phyloP scores from a whole-genome alignment of 768 basidiomycete genomes.

The Harrya chromipes region DNA sequence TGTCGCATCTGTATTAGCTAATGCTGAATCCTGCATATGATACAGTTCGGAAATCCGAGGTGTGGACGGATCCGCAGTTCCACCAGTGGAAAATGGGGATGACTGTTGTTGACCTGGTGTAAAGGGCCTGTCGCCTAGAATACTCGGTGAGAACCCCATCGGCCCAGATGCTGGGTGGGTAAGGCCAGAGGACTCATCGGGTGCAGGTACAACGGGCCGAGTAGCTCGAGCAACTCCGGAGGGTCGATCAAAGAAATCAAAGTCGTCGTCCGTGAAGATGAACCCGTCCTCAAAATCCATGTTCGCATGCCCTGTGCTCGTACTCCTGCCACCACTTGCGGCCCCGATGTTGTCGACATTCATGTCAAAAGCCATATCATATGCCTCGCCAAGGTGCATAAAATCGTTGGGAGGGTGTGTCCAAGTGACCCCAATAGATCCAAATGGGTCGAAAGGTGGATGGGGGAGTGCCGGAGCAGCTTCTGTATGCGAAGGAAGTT shows the following conservation, averaged over 20 bases:
- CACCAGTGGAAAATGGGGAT: slow-evolving; percentile 29
- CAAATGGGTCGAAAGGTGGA: slow-evolving; percentile 44
- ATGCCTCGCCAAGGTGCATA: slow-evolving; percentile 36
- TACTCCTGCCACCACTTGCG: slow-evolving; percentile 24
- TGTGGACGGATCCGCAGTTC: slow-evolving; percentile 17
- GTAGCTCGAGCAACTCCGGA: slow-evolving; percentile 27
- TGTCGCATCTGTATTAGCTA: slow-evolving; percentile 39
- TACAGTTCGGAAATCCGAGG: slow-evolving; percentile 23
- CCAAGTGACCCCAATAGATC: slow-evolving; percentile 40
- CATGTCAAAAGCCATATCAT: slow-evolving; percentile 51
- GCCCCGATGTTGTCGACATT: slow-evolving; percentile 35
- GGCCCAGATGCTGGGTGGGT: slow-evolving; percentile 35
- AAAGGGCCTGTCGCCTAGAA: slow-evolving; percentile 27
- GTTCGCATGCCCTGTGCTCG: slow-evolving; percentile 26
- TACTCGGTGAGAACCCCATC: slow-evolving; percentile 33
- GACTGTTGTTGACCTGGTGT: slow-evolving; percentile 30
- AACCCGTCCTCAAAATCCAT: slow-evolving; percentile 61
- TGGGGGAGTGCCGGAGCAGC: slow-evolving; percentile 19
- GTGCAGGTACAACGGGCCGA: slow-evolving; percentile 14
- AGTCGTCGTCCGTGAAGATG: slow-evolving; percentile 74
- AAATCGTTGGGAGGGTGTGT: slow-evolving; percentile 33
- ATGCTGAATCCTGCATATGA: slow-evolving; percentile 26
- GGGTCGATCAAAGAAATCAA: slow-evolving; percentile 79
- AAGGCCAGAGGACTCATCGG: slow-evolving; percentile 23
- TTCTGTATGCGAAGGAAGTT: slow-evolving; percentile 15